Evolutionary conservation across 495 filamentous ascomycete species (phyloP), one percentile per base, ranked within the genome.

Genomic region (Sphaerosporella brunnea): DNA sequence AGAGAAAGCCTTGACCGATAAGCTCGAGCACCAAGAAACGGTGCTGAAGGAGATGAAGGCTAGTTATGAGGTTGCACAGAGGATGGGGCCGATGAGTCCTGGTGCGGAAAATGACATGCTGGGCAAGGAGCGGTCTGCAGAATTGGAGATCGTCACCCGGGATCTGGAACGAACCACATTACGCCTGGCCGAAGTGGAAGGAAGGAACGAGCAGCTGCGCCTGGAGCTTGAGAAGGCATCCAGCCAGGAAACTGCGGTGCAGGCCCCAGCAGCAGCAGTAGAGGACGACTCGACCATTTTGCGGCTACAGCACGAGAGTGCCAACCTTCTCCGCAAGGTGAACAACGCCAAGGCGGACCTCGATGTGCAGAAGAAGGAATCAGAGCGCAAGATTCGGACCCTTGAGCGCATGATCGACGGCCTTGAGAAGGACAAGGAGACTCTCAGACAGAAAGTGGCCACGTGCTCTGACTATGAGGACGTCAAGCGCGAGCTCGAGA

Each of bases 391-490:
- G 52, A 63, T 86, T 15, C 71, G 79, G 30, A 64, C 69, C 9
- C 62, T 87, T 1, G 88, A 96, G 64, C 74, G 81, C 46, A 82
- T 90, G 48, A 67, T 75, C 28, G 67, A 65, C 5, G 65, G 73
- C 42, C 62, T 85, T 13, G 78, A 73, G 52, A 70, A 73, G 23
- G 82, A 87, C 52, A 70, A 80, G 35, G 79, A 83, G 40, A 65
- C 67, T 35, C 67, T 96, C 35, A 81, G 78, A 56, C 68, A 70
- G 21, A 92, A 85, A 62, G 72, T 95, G 16, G 77, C 83, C 43
- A 88, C 82, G 57, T 88, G 84, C 75, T 73, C 78, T 53, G 92
- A 99, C 61, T 99, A 99, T 57, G 84, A 93, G 28, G 86, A 95
- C 50, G 79, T 97, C 37, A 93, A 90, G 60, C 79, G 85, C 47